phyloP scores from a whole-genome alignment of 2,329 filamentous ascomycete species.

The Fusarium sp. region DNA sequence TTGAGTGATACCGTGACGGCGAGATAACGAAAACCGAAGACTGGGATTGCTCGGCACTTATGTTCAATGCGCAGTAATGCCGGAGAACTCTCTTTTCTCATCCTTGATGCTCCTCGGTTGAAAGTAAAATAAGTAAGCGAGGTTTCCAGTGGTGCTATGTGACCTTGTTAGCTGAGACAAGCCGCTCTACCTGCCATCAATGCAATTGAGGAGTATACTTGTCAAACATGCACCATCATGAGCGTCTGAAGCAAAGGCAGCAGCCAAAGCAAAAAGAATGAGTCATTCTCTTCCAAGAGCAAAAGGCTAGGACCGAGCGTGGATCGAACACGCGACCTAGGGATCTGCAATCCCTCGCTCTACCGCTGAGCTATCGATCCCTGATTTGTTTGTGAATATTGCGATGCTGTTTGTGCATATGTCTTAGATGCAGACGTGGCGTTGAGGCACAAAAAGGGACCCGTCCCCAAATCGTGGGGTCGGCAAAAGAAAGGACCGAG shows the following conservation, averaged over 20 bases:
- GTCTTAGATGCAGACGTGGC: background rate
- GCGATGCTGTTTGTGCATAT: background rate
- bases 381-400: background rate
- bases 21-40: background rate
- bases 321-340: slow-evolving; percentile 42
- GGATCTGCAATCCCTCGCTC: slow-evolving; percentile 43
- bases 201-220: background rate
- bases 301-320: slow-evolving; percentile 40
- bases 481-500: slow-evolving; percentile 37
- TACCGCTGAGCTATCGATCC: slow-evolving; percentile 43
- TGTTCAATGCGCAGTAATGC: background rate
- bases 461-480: background rate
- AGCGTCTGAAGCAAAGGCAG: background rate
- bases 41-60: too few species aligned
- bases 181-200: background rate
- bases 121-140: too few species aligned
- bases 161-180: background rate
- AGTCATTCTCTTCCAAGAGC: background rate
- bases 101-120: background rate
- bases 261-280: background rate
- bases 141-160: background rate
- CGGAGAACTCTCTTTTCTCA: background rate
- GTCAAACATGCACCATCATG: too few species aligned
- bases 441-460: slow-evolving; percentile 25
- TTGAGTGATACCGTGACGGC: background rate